Evolutionary conservation across 768 basidiomycete species (phyloP), one percentile per base, ranked within the genome.

Genomic region (Leccinum imitatum): DNA sequence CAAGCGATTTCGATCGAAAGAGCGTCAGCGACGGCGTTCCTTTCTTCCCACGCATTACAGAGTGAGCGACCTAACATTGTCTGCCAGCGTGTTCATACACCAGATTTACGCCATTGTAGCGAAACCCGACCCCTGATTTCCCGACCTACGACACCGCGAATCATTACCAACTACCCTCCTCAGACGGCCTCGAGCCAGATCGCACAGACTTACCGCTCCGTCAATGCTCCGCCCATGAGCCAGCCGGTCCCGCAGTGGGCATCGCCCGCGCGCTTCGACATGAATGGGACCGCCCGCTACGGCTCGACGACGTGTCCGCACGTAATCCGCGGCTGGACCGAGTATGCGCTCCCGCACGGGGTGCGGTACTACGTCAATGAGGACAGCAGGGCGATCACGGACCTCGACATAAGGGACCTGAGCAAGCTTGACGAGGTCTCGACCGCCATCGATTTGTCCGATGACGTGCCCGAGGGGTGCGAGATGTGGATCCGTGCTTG

Each of bases 311-410:
- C 64, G 0, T 63, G 63, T 0, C 72, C 68, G 0, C 67, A 71
- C 35, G 51, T 59, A 30, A 41, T 15, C 17, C 80, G 86, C 19
- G 91, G 91, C 4, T 93, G 91, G 91, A 77, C 83, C 52, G 89
- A 87, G 67, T 84, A 89, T 68, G 77, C 82, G 21, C 82, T 93
- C n/a, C 91, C 91, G 1, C 89, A 91, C 65, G 84, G 83, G 10
- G 75, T 81, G 4, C 76, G 82, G 37, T 93, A 93, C 73, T 93
- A 86, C 66, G 80, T 83, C 48, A 88, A 91, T 67, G 81, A 83
- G 4, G 82, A 79, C 13, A 72, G 80, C 39, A 83, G 80, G 47
- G 77, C 86, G 55, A 84, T 84, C n/a, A 89, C 89, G 17, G 91
- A 93, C 67, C 74, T 87, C 48, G 84, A 91, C 64, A 73, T 93